Evolutionary conservation across 257 asterid species (phyloP), one percentile per base, ranked within the genome.

Genomic region (Paraleonurus japonicus): DNA sequence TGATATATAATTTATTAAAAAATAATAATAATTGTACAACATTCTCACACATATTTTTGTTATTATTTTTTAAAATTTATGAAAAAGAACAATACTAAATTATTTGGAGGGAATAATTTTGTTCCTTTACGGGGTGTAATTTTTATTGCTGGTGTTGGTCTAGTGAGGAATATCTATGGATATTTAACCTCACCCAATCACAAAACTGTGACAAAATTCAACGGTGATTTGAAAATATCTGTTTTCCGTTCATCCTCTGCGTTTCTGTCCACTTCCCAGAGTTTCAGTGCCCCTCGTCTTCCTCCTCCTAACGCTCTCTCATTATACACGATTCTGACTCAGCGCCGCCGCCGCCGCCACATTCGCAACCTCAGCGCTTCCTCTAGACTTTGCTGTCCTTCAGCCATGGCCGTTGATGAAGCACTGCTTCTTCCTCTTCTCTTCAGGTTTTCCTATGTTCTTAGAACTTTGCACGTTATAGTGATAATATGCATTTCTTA

Each of bases 361-460:
- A 32, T 51, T 67, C 45, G 60, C 72, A 69, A 67, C 51, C 76
- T 60, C 64, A 22, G 76, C 41, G 47, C 48, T 76, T 72, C 72
- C 17, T 66, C 72, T 60, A 53, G 65, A 12, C 51, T 74, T 60
- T 78, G 62, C 39, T 80, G 89, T 78, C 75, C 73, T 74, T 80
- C 90, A 15, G 76, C 81, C 70, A 83, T 84, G 90, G 82, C 88
- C 27, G 54, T 79, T 78, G 72, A 79, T 35, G 89, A 81, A 65
- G 84, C 73, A 69, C 71, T 57, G 64, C 82, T 32, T 67, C 86
- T 53, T 13, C 87, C 51, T 65, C 86, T 61, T 55, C 53, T 70
- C 78, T 85, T 57, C 88, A 79, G 90, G 94, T 86, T 20, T n/a
- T 17, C 51, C 53, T 9, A n/a, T 15, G 0, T 35, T 10, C 13